Conservation (phyloP, 306 rosid genomes). For the Trifolium repens region DNA sequence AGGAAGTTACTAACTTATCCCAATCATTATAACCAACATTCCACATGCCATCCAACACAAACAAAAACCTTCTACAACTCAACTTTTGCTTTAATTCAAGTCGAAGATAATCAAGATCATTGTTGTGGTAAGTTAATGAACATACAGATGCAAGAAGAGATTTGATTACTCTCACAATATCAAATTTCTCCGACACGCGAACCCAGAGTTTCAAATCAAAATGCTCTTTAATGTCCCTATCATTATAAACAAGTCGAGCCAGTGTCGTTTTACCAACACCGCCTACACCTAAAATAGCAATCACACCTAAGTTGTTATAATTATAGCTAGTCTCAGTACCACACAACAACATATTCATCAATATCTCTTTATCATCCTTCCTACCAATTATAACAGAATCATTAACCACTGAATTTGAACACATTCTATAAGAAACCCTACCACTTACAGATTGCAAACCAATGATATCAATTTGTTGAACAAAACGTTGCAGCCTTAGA, state of each 20-base stretch:
- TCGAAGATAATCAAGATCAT: background rate
- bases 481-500: conserved; percentile 40
- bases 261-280: conserved; percentile 26
- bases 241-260: background rate
- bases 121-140: background rate
- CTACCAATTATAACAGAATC: conserved; percentile 36
- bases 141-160: background rate
- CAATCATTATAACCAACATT: conserved; percentile 45
- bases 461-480: conserved; percentile 35
- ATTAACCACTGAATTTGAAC: background rate
- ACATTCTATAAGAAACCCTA: conserved; percentile 16
- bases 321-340: background rate
- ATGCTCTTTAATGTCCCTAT: background rate
- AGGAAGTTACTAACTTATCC: conserved; percentile 41
- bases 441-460: conserved; percentile 36
- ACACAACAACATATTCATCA: background rate
- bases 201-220: background rate
- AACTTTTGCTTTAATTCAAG: background rate
- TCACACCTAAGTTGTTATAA: background rate
- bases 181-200: background rate
- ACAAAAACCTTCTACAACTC: background rate
- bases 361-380: conserved; percentile 33
- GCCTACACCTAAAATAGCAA: background rate
- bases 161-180: background rate
- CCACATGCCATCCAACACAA: conserved; percentile 43